Conservation (phyloP, 352 stramenopile species). For the Globisporangium acanthophoron region DNA sequence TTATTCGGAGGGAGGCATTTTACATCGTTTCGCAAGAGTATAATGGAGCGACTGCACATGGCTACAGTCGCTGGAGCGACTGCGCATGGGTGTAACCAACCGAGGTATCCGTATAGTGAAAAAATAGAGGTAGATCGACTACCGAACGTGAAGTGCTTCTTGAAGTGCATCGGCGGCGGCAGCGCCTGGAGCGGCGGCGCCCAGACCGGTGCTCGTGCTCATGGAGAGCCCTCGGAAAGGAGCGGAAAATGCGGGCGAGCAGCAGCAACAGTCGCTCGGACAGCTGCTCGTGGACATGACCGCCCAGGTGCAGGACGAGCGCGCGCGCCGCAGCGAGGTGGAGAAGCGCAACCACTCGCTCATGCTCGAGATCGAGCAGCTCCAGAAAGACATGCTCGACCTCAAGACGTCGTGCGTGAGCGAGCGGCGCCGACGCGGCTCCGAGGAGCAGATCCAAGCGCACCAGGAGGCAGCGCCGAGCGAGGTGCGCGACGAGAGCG, state of each 20-base stretch:
- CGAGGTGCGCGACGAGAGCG: slow-evolving; percentile 16
- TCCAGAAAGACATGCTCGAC: slow-evolving; percentile 55
- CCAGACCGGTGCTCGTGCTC: slow-evolving; percentile 3
- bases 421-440: slow-evolving; percentile 9
- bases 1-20: too few species aligned
- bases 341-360: slow-evolving; percentile 65
- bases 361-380: slow-evolving; percentile 60
- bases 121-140: too few species aligned
- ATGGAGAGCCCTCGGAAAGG: slow-evolving; percentile 11
- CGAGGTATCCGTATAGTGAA: too few species aligned
- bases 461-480: background rate
- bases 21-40: too few species aligned
- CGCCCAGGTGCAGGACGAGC: slow-evolving; percentile 52
- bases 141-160: too few species aligned
- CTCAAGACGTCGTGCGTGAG: slow-evolving; percentile 34
- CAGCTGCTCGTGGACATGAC: slow-evolving; percentile 62
- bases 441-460: slow-evolving; percentile 5
- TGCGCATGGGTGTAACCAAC: too few species aligned
- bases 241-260: slow-evolving; percentile 4
- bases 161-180: too few species aligned
- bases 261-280: slow-evolving; percentile 21
- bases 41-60: too few species aligned
- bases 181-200: too few species aligned
- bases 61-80: too few species aligned
- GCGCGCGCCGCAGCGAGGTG: slow-evolving; percentile 35